Evolutionary conservation across 1,139 yeast genomes (phyloP), one percentile per base, ranked within the genome.

Genomic region (Debaryomyces subglobosus): DNA sequence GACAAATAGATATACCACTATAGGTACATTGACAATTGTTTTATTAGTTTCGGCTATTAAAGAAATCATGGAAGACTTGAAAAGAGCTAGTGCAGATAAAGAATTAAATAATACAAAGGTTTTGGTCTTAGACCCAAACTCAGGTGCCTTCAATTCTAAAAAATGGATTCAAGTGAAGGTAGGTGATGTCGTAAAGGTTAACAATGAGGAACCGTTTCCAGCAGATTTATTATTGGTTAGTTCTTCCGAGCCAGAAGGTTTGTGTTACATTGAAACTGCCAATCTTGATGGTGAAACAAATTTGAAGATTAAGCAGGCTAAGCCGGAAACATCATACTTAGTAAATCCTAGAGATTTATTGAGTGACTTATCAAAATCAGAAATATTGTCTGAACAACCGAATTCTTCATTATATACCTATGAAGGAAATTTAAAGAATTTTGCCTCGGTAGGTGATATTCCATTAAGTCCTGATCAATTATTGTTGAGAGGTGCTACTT

Each of bases 211-310:
- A 53, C 87, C 97, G 0, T 82, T 95, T 53, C 99, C 99, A 0
- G 99, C 99, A 0, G 99, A 95, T 71, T 62, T 95, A 49, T 76
- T 94, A 12, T 69, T 95, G 20, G 64, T 95, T 40, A 85, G 96
- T 32, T 90, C 97, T 0, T 92, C 98, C 0, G 99, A 95, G 65
- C 99, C 99, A 0, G 98, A 94, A 68, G 99, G 99, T 5, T 75
- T 95, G 52, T 95, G 99, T 64, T 95, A 95, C 61, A 90, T 94
- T 50, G 99, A 95, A 69, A 95, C 99, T 1, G 96, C 99, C 1
- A 95, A 95, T 61, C 75, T 95, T 55, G 99, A 95, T 66, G 99
- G 99, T 51, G 99, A 95, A 66, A 95, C 99, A 0, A 95, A 95
- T 63, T 77, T 95, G 60, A 95, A 95, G 63, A 94, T 95, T 61